These are phyloP conservation scores for Pyrenopolyporus hunteri DNA, from an alignment of 495 filamentous ascomycete genomes.

Conservation along the genomic window DNA sequence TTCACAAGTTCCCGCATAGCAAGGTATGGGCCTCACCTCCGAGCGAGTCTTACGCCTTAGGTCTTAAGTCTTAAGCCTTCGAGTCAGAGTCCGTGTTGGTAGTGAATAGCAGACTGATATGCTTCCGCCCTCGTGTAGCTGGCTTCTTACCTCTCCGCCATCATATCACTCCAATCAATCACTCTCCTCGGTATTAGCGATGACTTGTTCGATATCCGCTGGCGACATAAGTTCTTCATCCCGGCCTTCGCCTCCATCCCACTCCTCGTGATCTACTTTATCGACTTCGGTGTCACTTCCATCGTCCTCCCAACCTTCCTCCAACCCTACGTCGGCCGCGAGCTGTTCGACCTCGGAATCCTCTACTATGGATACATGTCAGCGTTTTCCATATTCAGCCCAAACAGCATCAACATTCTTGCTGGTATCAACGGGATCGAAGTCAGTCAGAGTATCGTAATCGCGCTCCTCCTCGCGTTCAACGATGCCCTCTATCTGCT, in stretches of 20 bases:
- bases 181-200: slow-evolving; percentile 92
- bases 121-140: slow-evolving; percentile 60
- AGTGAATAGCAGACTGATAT: background rate
- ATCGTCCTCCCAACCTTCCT: slow-evolving; percentile 88
- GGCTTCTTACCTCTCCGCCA: slow-evolving; percentile 91
- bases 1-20: slow-evolving; percentile 92
- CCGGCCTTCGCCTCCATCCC: slow-evolving; percentile 93
- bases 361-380: slow-evolving; percentile 98
- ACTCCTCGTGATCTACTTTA: slow-evolving; percentile 95
- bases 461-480: slow-evolving; percentile 78
- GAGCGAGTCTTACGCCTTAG: no score
- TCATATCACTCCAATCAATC: slow-evolving; percentile 87
- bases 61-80: no score
- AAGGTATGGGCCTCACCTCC: slow-evolving; percentile 59
- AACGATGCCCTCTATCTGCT: slow-evolving; percentile 85
- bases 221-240: slow-evolving; percentile 98
- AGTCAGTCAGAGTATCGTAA: slow-evolving; percentile 90
- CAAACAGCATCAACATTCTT: slow-evolving; percentile 98
- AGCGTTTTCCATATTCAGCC: slow-evolving; percentile 90
- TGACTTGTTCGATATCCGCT: slow-evolving; percentile 97
- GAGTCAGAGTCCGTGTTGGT: no score
- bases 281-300: slow-evolving; percentile 93
- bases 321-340: slow-evolving; percentile 79
- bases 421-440: slow-evolving; percentile 98
- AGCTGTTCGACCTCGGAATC: slow-evolving; percentile 81